Percentiles rank a stretch among this genome's conserved stretches.
phyloP scores from a whole-genome alignment of 2,329 filamentous ascomycete genomes.

The Monilinia polystroma region DNA sequence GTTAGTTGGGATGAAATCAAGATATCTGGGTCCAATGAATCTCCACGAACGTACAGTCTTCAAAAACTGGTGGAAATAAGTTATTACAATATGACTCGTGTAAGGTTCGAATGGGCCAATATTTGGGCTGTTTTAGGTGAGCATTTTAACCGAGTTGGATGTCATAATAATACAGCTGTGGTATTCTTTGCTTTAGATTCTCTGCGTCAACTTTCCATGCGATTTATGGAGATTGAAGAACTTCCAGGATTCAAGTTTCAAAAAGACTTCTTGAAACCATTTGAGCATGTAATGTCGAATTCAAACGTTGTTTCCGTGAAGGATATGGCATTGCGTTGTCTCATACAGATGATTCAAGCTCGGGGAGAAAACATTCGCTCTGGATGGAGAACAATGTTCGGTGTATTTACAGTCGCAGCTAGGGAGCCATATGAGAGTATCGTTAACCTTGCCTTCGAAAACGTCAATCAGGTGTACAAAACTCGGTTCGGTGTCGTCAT shows the following conservation, averaged over 20 bases:
- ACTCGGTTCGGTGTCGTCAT: slow-evolving; percentile 95
- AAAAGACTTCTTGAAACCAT: slow-evolving; percentile 97
- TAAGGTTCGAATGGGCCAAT: slow-evolving; percentile 96
- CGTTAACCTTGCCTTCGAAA: slow-evolving; percentile 94
- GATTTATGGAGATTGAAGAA: slow-evolving; percentile 98
- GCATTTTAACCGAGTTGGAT: slow-evolving; percentile 97
- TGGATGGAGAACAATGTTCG: slow-evolving; percentile 99
- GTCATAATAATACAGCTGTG: slow-evolving; percentile 92
- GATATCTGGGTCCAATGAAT: slow-evolving; percentile 93
- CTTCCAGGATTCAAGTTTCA: slow-evolving; percentile 99
- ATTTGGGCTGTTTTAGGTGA: slow-evolving; percentile 98
- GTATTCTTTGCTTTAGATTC: slow-evolving; percentile 98
- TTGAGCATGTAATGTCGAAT: slow-evolving; percentile 95
- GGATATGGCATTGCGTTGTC: slow-evolving; percentile 91
- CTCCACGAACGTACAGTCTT: slow-evolving; percentile 91
- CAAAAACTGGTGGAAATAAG: slow-evolving; percentile 99
- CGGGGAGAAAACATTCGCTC: slow-evolving; percentile 95
- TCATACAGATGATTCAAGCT: slow-evolving; percentile 99
- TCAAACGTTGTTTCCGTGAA: slow-evolving; percentile 90
- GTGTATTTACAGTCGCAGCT: slow-evolving; percentile 94
- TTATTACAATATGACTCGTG: slow-evolving; percentile 99
- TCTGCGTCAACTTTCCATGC: slow-evolving; percentile 91
- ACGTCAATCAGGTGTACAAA: slow-evolving; percentile 93
- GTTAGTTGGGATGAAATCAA: slow-evolving; percentile 99
- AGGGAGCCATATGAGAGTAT: slow-evolving; percentile 92